Base-by-base conservation (phyloP, 164 flowering plant genomes). In the Aristolochia fimbriata region DNA sequence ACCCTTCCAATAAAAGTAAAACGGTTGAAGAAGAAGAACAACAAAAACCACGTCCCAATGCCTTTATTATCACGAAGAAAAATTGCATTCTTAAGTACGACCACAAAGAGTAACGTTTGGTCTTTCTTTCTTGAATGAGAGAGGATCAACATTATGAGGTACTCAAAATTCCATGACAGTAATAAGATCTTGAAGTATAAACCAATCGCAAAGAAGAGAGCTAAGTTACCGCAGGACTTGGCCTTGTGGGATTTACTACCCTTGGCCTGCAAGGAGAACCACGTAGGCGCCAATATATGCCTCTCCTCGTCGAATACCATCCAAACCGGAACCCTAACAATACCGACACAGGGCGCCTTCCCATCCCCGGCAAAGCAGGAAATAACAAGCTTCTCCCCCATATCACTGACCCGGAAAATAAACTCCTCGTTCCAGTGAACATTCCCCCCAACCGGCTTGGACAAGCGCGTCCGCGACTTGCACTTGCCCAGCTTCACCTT, bases 391-490 rank as follows among this genome's bases (percentile, higher is more conserved):
- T 80, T 81, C 4, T 87, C 95, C 3, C 79, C 77, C 60, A 70
- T 8, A 46, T 74, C 78, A 64, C 63, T 61, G 8, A 81, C 81
- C 45, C 78, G 72, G 70, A 91, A 84, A 51, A 81, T 82, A 60
- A 91, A 86, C 73, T 91, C 97, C 66, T 91, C 93, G 49, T 86
- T 85, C 97, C 97, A 91, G 52, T 77, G 70, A 0, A 83, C 83
- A 65, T 76, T 73, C 0, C 21, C 21, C 13, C 62, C 71, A 22
- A 70, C 69, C 65, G 61, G 79, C 65, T 37, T 37, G 1, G 71
- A 52, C 27, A 76, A 70, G 65, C 83, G 66, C 8, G 87, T 80
- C 74, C 73, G 80, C 8, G 78, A 70, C 58, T 83, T 86, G 51
- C 55, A 65, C 60, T 78, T 86, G 4, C 94, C 93, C 17, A 83